phyloP scores from a whole-genome alignment of 176 grass and related monocot genomes.

The Aegilops speltoides region DNA sequence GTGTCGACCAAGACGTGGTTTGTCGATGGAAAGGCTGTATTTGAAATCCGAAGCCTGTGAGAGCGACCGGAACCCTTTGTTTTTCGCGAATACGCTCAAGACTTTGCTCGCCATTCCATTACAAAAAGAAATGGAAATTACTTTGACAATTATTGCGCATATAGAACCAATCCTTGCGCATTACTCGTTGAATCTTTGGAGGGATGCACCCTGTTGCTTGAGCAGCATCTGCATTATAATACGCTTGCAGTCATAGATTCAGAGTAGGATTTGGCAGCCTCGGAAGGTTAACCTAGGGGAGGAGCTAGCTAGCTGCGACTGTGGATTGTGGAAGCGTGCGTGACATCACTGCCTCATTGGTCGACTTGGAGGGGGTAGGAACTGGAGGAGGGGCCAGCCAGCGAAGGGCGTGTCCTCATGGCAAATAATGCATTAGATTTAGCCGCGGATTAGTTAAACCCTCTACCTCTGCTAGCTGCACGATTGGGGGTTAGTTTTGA shows the following conservation, averaged over 20 bases:
- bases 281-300: not conserved
- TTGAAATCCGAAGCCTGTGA: constrained; percentile 5
- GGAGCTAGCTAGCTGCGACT: not conserved
- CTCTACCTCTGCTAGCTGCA: not conserved
- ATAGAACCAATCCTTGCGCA: not conserved
- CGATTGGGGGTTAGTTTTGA: constrained; percentile 31
- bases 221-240: not conserved
- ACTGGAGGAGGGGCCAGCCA: not conserved
- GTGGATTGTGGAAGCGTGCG: not conserved
- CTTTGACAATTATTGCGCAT: constrained; percentile 9
- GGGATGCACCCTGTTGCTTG: not conserved
- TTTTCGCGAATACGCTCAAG: not conserved
- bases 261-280: constrained; percentile 33
- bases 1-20: not conserved
- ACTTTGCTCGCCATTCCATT: not conserved
- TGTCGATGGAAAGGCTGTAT: not conserved
- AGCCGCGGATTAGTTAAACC: not conserved
- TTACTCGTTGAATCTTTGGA: not conserved
- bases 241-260: not conserved
- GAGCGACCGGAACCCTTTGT: not conserved
- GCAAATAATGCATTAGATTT: constrained; percentile 53
- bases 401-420: constrained; percentile 15
- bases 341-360: constrained; percentile 15
- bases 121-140: not conserved
- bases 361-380: not conserved